Conservation (phyloP, 768 basidiomycete species). For the Russula griseocarnosa region DNA sequence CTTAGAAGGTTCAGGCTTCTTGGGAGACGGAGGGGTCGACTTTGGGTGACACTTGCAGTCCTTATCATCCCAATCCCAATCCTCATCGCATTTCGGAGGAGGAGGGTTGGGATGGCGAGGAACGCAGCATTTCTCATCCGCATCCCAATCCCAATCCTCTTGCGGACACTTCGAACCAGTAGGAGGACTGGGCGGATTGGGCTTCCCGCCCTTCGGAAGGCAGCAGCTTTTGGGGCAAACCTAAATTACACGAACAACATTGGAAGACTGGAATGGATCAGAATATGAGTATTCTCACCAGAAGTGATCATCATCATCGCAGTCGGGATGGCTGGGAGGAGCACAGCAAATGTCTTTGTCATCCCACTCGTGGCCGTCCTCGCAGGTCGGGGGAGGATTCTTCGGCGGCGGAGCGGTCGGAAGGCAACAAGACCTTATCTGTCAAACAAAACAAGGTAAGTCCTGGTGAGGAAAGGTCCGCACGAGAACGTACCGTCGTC, state of each 20-base stretch:
- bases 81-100: conserved; percentile 41
- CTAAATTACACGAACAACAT: conserved; percentile 24
- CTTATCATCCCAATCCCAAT: conserved; percentile 45
- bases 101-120: conserved; percentile 46
- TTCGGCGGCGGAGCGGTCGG: conserved; percentile 23
- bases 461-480: background rate
- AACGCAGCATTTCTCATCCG: conserved; percentile 48
- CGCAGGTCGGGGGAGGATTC: conserved; percentile 17
- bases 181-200: conserved; percentile 46
- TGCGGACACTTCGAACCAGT: conserved; percentile 45
- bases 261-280: background rate
- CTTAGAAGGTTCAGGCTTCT: conserved; percentile 39
- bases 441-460: background rate
- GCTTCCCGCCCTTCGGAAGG: conserved; percentile 42
- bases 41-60: conserved; percentile 40
- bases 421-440: conserved; percentile 28
- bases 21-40: conserved; percentile 35
- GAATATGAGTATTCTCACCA: conserved; percentile 32
- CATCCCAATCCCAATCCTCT: conserved; percentile 50
- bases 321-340: conserved; percentile 7
- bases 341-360: conserved; percentile 7
- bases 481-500: conserved; percentile 3
- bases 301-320: conserved; percentile 33
- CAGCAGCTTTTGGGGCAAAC: conserved; percentile 40
- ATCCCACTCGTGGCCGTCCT: conserved; percentile 25